These are phyloP conservation scores for Aphanomyces astaci DNA, from an alignment of 352 stramenopile species.

Conservation along the genomic window DNA sequence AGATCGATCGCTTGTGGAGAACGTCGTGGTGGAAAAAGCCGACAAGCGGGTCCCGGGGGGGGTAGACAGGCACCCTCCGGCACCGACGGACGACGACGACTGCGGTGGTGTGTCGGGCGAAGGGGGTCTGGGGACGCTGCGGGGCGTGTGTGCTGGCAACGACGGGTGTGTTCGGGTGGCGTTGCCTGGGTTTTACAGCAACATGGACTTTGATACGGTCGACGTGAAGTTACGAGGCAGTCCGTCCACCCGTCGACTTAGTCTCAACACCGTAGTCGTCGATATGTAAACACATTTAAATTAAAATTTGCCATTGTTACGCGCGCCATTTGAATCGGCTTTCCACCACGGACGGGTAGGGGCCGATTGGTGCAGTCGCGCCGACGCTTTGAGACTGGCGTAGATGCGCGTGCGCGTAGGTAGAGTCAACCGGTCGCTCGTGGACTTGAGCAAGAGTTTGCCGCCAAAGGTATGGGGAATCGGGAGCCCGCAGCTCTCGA, in stretches of 20 bases:
- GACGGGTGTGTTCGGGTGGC: slow-evolving; percentile 59
- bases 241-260: background rate
- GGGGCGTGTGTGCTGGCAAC: slow-evolving; percentile 34
- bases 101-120: slow-evolving; percentile 40
- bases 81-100: slow-evolving; percentile 29
- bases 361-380: background rate
- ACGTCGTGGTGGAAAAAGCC: slow-evolving; percentile 38
- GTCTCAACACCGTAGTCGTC: too few relatives aligned
- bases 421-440: background rate
- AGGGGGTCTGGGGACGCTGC: slow-evolving; percentile 37
- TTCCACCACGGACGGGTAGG: slow-evolving; percentile 15
- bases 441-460: slow-evolving; percentile 5
- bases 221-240: background rate
- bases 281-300: background rate
- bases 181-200: slow-evolving; percentile 53
- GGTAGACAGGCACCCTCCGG: slow-evolving; percentile 44
- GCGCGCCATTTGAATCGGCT: background rate
- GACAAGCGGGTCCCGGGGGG: slow-evolving; percentile 37
- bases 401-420: background rate
- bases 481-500: slow-evolving; percentile 6
- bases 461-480: background rate
- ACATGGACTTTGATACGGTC: slow-evolving; percentile 50
- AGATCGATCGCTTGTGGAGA: slow-evolving; percentile 37
- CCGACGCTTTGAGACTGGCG: background rate
- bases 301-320: background rate